Evolutionary conservation across 192 early-diverging fungal species (phyloP).

Genomic region (Linnemannia hyalina): DNA sequence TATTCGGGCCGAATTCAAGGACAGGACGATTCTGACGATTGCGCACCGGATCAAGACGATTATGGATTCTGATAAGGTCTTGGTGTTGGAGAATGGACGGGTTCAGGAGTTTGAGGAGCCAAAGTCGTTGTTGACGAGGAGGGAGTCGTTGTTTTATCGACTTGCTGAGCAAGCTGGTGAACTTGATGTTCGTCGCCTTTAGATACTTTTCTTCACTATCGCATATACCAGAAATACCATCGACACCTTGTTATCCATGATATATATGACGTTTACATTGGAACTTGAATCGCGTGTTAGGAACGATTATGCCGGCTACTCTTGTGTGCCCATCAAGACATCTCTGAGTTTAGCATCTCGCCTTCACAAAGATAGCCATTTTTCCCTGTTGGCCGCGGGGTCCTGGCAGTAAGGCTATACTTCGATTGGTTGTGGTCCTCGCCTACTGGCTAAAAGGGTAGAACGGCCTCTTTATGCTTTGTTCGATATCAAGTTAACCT

Average conservation of each 20-base stretch:
- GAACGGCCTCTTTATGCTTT: too few species aligned
- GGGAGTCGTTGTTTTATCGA: constrained; percentile 31
- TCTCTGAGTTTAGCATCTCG: neutral
- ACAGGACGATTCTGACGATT: constrained; percentile 88
- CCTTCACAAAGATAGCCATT: neutral
- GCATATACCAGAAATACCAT: neutral
- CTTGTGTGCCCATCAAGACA: neutral
- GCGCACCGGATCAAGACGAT: constrained; percentile 91
- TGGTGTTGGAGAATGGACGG: constrained; percentile 71
- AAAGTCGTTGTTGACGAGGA: neutral
- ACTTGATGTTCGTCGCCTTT: neutral
- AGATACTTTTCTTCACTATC: neutral
- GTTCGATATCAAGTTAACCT: too few species aligned
- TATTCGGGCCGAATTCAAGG: constrained; percentile 79
- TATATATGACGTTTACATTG: too few species aligned
- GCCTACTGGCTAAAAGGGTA: too few species aligned
- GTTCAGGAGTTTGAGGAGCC: constrained; percentile 37
- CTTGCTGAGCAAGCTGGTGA: constrained; percentile 44
- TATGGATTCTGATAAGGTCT: constrained; percentile 87
- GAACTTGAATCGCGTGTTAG: neutral
- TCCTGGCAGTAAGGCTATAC: too few species aligned
- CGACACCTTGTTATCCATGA: too few species aligned
- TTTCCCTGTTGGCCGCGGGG: too few species aligned
- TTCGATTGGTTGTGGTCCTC: too few species aligned
- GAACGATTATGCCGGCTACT: neutral